Evolutionary conservation across 2,329 filamentous ascomycete species (phyloP), one percentile per base, ranked within the genome.

Genomic region (Aspergillus caelatus): DNA sequence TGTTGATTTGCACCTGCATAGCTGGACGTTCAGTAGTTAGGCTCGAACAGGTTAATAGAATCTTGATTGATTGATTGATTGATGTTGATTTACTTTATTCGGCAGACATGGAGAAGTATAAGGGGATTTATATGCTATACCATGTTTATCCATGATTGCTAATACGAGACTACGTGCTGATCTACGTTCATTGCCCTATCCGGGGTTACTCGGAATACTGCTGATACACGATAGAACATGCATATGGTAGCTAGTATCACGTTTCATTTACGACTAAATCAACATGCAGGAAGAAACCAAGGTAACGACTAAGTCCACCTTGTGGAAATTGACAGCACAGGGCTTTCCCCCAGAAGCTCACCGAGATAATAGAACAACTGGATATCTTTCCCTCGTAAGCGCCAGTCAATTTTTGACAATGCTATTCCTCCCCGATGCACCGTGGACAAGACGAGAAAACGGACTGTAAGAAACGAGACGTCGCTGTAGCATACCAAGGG

Each of bases 371-470:
- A 80, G 78, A 78, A 79, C 81, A 74, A 74, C 77, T 77, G 77
- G 93, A 90, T 97, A 93, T 98, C 94, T 98, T 98, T 98, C 94
- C 94, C 93, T 97, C 94, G 91, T 97, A 86, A 97, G 93, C 90
- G 89, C 90, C 84, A 82, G 85, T 85, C 87, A 88, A 84, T 85
- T 81, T 84, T 77, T 77, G 75, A 78, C 77, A 73, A 76, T 68
- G 71, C 72, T 71, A 77, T 77, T 72, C 74, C 74, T 73, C 75
- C 74, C 71, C 69, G 71, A 72, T 74, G 71, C 66, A 67, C 69
- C 62, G 68, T 70, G 68, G 69, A 66, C 69, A 67, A 63, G 67
- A 71, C 70, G 68, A 70, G 68, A 72, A 21, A 68, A 67, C 64
- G 68, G 68, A 70, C 64, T 69, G 69, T 66, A 66, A 54, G 52